These are phyloP conservation scores for Tothia fuscella DNA, from an alignment of 2,329 filamentous ascomycete genomes.

Conservation along the genomic window DNA sequence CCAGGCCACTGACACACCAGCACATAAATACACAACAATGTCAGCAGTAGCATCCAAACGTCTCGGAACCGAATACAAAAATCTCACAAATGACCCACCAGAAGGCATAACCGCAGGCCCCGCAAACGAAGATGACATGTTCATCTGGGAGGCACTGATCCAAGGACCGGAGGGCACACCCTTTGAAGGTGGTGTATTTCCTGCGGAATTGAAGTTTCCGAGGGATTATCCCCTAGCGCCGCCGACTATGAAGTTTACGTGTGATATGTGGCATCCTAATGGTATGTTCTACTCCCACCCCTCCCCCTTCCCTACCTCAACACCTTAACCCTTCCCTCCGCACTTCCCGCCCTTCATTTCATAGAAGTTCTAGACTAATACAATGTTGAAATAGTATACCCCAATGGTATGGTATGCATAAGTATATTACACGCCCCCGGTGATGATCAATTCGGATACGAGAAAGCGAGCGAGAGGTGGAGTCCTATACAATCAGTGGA, in stretches of 20 bases:
- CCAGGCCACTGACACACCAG: not conserved
- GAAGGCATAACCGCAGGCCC: constrained; percentile 95
- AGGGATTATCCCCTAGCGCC: constrained; percentile 95
- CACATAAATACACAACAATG: not conserved
- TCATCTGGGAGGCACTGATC: constrained; percentile 93
- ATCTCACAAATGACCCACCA: constrained; percentile 87
- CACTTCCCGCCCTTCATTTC: too few species aligned
- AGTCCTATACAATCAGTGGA: constrained; percentile 94
- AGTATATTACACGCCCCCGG: constrained; percentile 95
- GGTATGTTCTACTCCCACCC: constrained; percentile 48
- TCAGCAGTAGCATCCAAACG: constrained; percentile 50
- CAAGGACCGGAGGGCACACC: constrained; percentile 91
- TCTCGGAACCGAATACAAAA: constrained; percentile 91
- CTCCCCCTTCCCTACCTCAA: not conserved
- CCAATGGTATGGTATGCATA: constrained; percentile 87
- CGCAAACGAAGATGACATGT: constrained; percentile 85
- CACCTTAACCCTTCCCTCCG: not conserved
- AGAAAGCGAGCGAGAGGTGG: constrained; percentile 91
- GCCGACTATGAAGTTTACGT: constrained; percentile 90
- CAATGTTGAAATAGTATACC: constrained; percentile 65
- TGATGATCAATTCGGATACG: constrained; percentile 97
- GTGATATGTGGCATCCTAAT: constrained; percentile 94
- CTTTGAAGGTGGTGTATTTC: constrained; percentile 73
- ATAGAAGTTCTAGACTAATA: too few species aligned
- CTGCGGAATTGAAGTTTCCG: constrained; percentile 87